Evolutionary conservation across 2,329 filamentous ascomycete genomes (phyloP).

Genomic region (Aspergillus tanneri): DNA sequence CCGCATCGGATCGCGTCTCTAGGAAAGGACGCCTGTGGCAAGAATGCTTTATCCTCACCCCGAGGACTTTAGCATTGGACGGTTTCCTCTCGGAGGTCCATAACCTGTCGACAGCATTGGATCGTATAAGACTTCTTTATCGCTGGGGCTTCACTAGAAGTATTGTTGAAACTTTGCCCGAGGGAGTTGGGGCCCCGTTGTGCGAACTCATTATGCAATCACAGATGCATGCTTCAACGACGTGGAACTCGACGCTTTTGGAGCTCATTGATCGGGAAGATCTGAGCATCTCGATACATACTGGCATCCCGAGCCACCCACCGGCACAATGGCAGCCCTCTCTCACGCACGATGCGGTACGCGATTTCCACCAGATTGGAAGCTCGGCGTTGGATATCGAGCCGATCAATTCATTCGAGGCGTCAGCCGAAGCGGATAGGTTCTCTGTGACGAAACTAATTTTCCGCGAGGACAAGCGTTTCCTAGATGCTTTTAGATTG

Average conservation of each 20-base stretch:
- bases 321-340: conserved; percentile 37
- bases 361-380: conserved; percentile 79
- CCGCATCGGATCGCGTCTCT: conserved; percentile 29
- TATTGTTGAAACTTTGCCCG: conserved; percentile 79
- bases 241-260: conserved; percentile 71
- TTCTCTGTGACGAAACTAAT: conserved; percentile 80
- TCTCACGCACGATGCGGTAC: conserved; percentile 64
- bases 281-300: conserved; percentile 64
- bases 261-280: conserved; percentile 79
- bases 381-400: conserved; percentile 50
- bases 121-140: conserved; percentile 72
- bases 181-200: conserved; percentile 75
- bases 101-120: conserved; percentile 51
- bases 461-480: conserved; percentile 86
- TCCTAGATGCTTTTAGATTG: conserved; percentile 79
- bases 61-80: conserved; percentile 69
- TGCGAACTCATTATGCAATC: conserved; percentile 82
- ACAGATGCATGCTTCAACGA: conserved; percentile 75
- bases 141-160: conserved; percentile 62
- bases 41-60: conserved; percentile 49
- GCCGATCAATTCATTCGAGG: conserved; percentile 63
- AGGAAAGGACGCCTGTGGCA: conserved; percentile 35
- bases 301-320: conserved; percentile 42
- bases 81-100: conserved; percentile 63
- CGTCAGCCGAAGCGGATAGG: conserved; percentile 78